Evolutionary conservation across 2,329 filamentous ascomycete species (phyloP).

Genomic region (Blastomyces parvus): DNA sequence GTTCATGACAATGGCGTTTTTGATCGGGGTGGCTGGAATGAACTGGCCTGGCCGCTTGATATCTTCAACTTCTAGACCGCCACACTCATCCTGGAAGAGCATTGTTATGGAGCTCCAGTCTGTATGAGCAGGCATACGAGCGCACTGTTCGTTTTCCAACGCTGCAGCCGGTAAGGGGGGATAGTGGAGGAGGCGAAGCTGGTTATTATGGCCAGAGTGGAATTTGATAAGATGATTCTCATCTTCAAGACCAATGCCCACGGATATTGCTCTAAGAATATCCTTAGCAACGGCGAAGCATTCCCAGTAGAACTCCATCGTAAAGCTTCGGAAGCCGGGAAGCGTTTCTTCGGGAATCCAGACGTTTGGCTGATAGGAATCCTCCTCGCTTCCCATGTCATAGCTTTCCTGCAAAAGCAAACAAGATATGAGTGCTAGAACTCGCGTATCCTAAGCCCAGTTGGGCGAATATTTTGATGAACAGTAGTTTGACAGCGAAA

Average conservation of each 20-base stretch:
- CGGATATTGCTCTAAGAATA: constrained; percentile 39
- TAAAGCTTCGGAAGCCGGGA: constrained; percentile 41
- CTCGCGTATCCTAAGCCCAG: background rate
- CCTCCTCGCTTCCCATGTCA: constrained; percentile 43
- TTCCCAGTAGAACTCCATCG: constrained; percentile 42
- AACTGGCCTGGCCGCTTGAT: constrained; percentile 32
- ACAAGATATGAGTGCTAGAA: constrained; percentile 6
- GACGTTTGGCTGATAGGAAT: constrained; percentile 40
- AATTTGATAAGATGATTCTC: constrained; percentile 38
- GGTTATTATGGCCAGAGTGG: constrained; percentile 50
- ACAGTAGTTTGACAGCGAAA: background rate
- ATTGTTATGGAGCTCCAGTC: constrained; percentile 48
- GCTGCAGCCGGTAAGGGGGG: constrained; percentile 39
- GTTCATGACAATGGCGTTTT: constrained; percentile 41
- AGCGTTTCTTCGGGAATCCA: constrained; percentile 41
- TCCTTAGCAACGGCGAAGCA: constrained; percentile 37
- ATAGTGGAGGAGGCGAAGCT: constrained; percentile 53
- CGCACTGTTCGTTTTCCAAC: constrained; percentile 35
- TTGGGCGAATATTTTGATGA: background rate
- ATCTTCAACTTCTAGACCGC: constrained; percentile 45
- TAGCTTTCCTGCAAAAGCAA: constrained; percentile 39
- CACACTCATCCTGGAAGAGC: constrained; percentile 46
- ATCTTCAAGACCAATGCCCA: constrained; percentile 41
- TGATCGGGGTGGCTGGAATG: constrained; percentile 32
- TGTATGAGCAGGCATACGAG: constrained; percentile 45